Evolutionary conservation across 23 red algal species (phyloP), one percentile per base, ranked within the genome.

Genomic region (Gracilaria gracilis): DNA sequence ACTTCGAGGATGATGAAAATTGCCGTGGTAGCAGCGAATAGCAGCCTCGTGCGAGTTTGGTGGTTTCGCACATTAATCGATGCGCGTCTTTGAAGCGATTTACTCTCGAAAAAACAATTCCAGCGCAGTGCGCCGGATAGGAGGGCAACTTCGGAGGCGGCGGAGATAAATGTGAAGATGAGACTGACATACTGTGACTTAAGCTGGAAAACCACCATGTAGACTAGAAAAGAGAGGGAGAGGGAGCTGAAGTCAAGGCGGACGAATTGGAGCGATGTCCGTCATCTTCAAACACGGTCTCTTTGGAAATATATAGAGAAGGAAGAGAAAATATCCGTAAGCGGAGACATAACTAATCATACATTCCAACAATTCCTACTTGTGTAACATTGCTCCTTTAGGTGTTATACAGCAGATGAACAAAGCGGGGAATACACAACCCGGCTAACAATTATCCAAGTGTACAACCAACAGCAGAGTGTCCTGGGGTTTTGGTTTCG

Each of bases 131-230:
- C 65, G 14, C 13, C 65, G 17, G 9, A 36, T 9, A 70, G 65
- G 12, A 70, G 65, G 4, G 65, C 65, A 1, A 34, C 1, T 34
- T 70, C 65, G 65, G 65, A 33, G 3, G 17, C 25, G 7, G 14
- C 27, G 35, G 65, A 70, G 33, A 73, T 44, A 2, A 73, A 20
- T 2, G 67, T 73, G 13, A 40, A 3, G 33, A 73, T 40, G 1
- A 73, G 67, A 73, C 67, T 73, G 2, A 44, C 38, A 21, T 42
- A 40, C 20, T 73, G 67, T 7, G 67, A 73, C 67, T 73, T 73
- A 4, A 73, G 35, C 3, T 35, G 4, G 20, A 73, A 44, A 0
- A 73, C 11, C 1, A 19, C 67, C 67, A 73, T 73, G 20, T 38
- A 4, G 65, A 19, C 5, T 20, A 4, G 54, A 7, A 7, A 58